These are phyloP conservation scores for Tuber umbilicatum DNA, from an alignment of 495 filamentous ascomycete species.

Conservation along the genomic window DNA sequence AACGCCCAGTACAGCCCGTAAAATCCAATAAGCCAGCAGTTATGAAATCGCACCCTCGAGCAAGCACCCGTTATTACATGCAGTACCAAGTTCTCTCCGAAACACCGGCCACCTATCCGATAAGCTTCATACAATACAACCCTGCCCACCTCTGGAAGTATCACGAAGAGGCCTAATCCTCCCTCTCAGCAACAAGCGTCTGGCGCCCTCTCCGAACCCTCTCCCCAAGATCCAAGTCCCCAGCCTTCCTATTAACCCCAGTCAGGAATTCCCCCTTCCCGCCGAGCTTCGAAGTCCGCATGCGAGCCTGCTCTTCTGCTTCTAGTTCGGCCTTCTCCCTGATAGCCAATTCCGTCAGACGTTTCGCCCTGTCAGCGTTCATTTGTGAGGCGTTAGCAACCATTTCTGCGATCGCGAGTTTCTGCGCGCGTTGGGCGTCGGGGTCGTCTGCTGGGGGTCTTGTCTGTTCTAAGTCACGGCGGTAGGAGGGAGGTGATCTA, in stretches of 20 bases:
- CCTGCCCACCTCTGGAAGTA: background rate
- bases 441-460: constrained; percentile 9
- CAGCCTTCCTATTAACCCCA: constrained; percentile 54
- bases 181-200: constrained; percentile 29
- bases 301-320: constrained; percentile 56
- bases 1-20: background rate
- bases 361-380: constrained; percentile 63
- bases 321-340: constrained; percentile 59
- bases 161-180: constrained; percentile 7
- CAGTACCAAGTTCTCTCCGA: background rate
- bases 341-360: constrained; percentile 61
- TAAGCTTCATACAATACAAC: background rate
- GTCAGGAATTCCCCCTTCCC: constrained; percentile 59
- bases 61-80: background rate
- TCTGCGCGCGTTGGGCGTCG: constrained; percentile 55
- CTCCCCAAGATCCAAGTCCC: constrained; percentile 53
- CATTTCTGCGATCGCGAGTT: constrained; percentile 68
- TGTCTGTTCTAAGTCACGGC: constrained; percentile 4
- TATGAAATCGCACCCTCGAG: background rate
- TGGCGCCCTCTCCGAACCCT: constrained; percentile 54
- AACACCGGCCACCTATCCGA: background rate
- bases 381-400: constrained; percentile 73
- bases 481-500: constrained; percentile 14
- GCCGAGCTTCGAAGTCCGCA: constrained; percentile 54
- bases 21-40: background rate